Evolutionary conservation across 768 basidiomycete species (phyloP).

Genomic region (Rhodotorula diobovata): DNA sequence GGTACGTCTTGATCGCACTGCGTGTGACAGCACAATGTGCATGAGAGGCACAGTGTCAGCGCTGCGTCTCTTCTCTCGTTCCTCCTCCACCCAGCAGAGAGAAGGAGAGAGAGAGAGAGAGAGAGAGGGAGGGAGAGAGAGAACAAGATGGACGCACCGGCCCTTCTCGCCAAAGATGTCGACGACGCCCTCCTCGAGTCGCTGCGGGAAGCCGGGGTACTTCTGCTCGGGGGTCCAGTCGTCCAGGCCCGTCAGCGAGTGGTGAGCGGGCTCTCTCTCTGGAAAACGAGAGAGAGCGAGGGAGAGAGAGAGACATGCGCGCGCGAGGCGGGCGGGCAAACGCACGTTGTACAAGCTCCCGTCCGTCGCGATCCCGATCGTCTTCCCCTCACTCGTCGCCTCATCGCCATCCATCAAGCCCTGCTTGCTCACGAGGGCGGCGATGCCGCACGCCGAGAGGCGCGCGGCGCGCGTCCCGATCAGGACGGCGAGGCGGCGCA

Average conservation of each 20-base stretch:
- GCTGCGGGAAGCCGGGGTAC: conserved; percentile 92
- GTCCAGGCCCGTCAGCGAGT: neutral
- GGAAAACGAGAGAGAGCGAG: too few relatives aligned
- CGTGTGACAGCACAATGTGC: too few relatives aligned
- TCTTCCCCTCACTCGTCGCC: neutral
- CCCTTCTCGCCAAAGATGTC: conserved; percentile 98
- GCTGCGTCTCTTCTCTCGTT: neutral
- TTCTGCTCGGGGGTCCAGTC: conserved; percentile 59
- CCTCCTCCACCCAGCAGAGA: too few relatives aligned
- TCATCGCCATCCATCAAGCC: conserved; percentile 64
- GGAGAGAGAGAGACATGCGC: too few relatives aligned
- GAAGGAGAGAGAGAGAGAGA: neutral
- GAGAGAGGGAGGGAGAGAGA: neutral
- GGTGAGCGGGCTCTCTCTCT: too few relatives aligned
- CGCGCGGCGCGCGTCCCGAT: conserved; percentile 70
- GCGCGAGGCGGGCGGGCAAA: conserved; percentile 14
- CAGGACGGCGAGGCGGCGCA: conserved; percentile 58
- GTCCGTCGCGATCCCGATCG: conserved; percentile 79
- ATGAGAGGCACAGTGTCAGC: too few relatives aligned
- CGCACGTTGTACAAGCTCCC: conserved; percentile 90
- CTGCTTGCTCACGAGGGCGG: conserved; percentile 92
- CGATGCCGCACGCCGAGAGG: conserved; percentile 90
- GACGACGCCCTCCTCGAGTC: conserved; percentile 83
- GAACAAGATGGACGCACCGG: conserved; percentile 45
- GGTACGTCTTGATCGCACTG: conserved; percentile 63